Evolutionary conservation across 495 filamentous ascomycete genomes (phyloP).

Genomic region (Tuber indicum): DNA sequence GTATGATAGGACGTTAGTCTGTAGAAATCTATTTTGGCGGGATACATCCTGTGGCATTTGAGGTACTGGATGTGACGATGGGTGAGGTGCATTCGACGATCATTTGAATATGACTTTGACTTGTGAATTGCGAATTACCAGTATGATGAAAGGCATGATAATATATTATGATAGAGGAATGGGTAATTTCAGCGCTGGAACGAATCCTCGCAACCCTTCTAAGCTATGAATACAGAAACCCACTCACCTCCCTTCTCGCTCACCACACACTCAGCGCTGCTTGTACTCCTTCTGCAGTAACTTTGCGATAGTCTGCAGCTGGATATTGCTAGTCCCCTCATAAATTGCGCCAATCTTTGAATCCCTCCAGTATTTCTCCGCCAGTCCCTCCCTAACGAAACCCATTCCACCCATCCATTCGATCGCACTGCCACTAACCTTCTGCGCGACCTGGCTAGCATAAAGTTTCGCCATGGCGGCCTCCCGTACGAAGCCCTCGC

Average conservation of each 20-base stretch:
- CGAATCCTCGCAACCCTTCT: background rate
- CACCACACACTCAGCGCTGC: slow-evolving; percentile 41
- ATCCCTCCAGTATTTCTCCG: slow-evolving; percentile 97
- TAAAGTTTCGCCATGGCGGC: slow-evolving; percentile 98
- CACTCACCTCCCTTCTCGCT: background rate
- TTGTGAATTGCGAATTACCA: background rate
- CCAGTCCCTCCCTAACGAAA: slow-evolving; percentile 91
- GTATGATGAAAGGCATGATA: background rate
- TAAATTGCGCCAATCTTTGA: slow-evolving; percentile 99
- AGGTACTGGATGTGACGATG: background rate
- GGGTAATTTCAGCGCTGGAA: background rate
- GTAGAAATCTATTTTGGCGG: background rate
- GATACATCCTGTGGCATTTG: background rate
- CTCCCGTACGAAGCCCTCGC: slow-evolving; percentile 79
- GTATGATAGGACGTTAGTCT: background rate
- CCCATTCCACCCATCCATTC: slow-evolving; percentile 99
- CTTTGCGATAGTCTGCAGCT: slow-evolving; percentile 91
- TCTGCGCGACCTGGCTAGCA: slow-evolving; percentile 84
- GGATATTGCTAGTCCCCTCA: slow-evolving; percentile 75
- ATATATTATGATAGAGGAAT: background rate
- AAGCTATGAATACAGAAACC: slow-evolving; percentile 1
- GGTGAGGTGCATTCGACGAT: background rate
- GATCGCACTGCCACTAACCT: slow-evolving; percentile 76
- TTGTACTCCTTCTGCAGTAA: slow-evolving; percentile 86
- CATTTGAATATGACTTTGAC: background rate